phyloP scores from a whole-genome alignment of 768 basidiomycete species.

The Cystobasidium tubakii region DNA sequence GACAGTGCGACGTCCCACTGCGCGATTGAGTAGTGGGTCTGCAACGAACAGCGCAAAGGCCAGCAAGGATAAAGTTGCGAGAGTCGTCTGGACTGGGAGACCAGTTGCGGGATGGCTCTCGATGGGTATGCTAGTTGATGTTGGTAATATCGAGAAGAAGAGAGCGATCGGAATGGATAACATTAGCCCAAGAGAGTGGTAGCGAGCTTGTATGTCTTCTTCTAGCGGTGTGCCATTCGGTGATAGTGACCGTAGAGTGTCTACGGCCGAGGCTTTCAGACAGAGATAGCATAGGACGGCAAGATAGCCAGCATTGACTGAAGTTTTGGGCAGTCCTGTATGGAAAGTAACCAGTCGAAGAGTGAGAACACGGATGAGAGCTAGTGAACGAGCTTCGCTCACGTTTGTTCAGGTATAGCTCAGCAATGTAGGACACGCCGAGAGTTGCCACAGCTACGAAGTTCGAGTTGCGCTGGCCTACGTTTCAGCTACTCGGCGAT shows the following conservation, averaged over 20 bases:
- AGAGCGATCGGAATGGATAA: neutral
- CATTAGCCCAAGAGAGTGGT: constrained; percentile 1
- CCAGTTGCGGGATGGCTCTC: neutral
- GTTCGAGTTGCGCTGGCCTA: constrained; percentile 24
- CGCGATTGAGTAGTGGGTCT: constrained; percentile 41
- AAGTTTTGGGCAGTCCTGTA: neutral
- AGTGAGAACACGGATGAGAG: neutral
- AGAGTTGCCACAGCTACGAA: constrained; percentile 25
- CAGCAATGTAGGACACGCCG: constrained; percentile 17
- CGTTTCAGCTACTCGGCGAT: too few relatives aligned
- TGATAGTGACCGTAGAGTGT: neutral
- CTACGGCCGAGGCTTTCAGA: constrained; percentile 5
- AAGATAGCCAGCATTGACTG: neutral
- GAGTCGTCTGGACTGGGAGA: constrained; percentile 22
- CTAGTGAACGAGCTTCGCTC: neutral
- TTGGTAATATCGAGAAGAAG: constrained; percentile 16
- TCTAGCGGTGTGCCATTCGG: neutral
- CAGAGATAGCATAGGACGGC: constrained; percentile 15
- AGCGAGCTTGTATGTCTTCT: neutral
- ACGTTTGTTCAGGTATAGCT: constrained; percentile 29
- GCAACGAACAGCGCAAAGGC: constrained; percentile 34
- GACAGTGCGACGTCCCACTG: constrained; percentile 48
- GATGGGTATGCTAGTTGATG: neutral
- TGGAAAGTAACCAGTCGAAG: neutral
- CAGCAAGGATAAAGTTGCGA: constrained; percentile 39